Evolutionary conservation across 1,284 basidiomycete species (phyloP).

Genomic region (Clitocybe nebularis): DNA sequence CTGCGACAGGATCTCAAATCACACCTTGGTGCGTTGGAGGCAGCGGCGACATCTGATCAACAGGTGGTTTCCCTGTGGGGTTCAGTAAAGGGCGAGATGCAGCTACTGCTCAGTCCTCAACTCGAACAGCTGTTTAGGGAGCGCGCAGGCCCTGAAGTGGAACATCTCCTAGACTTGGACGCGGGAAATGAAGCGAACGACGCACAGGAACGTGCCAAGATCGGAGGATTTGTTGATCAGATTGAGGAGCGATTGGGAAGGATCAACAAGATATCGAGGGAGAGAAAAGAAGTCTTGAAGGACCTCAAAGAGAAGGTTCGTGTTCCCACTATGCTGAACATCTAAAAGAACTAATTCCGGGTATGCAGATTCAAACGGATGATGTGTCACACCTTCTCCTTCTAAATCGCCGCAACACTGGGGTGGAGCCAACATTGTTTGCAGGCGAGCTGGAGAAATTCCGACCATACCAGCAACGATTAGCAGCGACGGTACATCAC

Average conservation of each 20-base stretch:
- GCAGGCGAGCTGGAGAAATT: conserved; percentile 95
- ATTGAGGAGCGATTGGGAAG: conserved; percentile 76
- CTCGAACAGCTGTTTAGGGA: conserved; percentile 73
- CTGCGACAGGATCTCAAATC: conserved; percentile 80
- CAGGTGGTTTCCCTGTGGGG: conserved; percentile 80
- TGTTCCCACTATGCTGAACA: conserved; percentile 4
- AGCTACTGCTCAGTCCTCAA: conserved; percentile 58
- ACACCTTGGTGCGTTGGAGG: conserved; percentile 71
- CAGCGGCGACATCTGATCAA: conserved; percentile 76
- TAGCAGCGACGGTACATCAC: conserved; percentile 73
- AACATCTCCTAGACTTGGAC: conserved; percentile 69
- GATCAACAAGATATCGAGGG: conserved; percentile 79
- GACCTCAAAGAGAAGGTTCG: conserved; percentile 90
- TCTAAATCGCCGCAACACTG: conserved; percentile 83
- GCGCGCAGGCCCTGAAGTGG: conserved; percentile 36
- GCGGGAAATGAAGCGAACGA: conserved; percentile 60
- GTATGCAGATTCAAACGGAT: conserved; percentile 81
- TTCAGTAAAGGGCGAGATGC: conserved; percentile 65
- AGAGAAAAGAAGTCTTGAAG: conserved; percentile 83
- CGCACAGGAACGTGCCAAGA: conserved; percentile 63
- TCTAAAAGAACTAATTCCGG: conserved; percentile 4
- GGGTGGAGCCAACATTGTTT: conserved; percentile 85
- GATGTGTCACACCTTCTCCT: conserved; percentile 95
- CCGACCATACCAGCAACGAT: conserved; percentile 82
- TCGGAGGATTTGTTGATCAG: conserved; percentile 66